Base-by-base conservation (phyloP, 169 alveolate species). In the Cryptosporidium ubiquitum region DNA sequence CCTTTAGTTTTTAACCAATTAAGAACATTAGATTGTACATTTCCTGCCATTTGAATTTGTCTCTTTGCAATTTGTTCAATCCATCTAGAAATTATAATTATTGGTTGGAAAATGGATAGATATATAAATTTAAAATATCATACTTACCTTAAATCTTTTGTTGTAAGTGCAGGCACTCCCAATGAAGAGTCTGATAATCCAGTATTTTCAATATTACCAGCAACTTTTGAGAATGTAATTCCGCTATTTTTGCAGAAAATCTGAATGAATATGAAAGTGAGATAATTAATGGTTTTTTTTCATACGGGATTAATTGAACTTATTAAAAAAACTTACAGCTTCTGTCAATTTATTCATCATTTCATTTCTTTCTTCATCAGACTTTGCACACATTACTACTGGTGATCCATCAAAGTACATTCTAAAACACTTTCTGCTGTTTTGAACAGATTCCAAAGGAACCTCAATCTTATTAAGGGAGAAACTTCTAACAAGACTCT, bases 341-440 rank as follows among this genome's bases (percentile, higher is more conserved):
- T 79, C 89, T 39, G 89, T 79, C 37, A 79, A 29, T 42, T 79
- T 79, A n/a, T 79, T 79, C 89, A 79, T 79, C 75, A 79, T 64
- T 79, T 79, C 89, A 31, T 79, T 79, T 16, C 89, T 58, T 5
- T 66, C 66, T 44, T 58, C 69, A 44, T 79, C 89, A 18, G 89
- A 79, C 69, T 79, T 79, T 18, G 89, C 89, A 39, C 89, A 79
- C 79, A 79, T 79, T 16, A 79, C 89, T 33, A 79, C 61, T 6
- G 89, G 89, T 9, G 55, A 37, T 6, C 79, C 75, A 12, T 79
- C 89, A 18, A 60, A 79, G 42, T 79, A 79, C 89, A 79, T 79
- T 79, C 89, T 79, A 26, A 79, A 79, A 64, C 89, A 79, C 44
- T 79, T 79, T 61, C 89, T 79, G 31, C 89, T 79, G 58, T 79